These are phyloP conservation scores for Cudoniella acicularis DNA, from an alignment of 495 filamentous ascomycete genomes.

Conservation along the genomic window DNA sequence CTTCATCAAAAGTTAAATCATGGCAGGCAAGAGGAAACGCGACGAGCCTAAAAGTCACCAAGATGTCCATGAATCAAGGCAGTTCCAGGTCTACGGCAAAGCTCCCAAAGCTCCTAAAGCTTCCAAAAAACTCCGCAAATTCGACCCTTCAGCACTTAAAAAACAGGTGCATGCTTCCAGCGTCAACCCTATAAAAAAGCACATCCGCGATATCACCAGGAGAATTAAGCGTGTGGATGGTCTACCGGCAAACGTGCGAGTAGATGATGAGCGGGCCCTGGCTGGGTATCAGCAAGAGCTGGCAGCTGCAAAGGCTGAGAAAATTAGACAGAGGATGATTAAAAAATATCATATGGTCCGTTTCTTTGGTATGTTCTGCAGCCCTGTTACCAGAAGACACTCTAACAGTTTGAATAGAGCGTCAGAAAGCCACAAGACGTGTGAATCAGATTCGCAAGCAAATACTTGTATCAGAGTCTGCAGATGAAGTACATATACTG, in stretches of 20 bases:
- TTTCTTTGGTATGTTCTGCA: conserved; percentile 64
- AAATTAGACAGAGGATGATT: conserved; percentile 67
- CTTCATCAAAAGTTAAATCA: conserved; percentile 16
- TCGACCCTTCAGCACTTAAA: conserved; percentile 28
- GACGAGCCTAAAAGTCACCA: conserved; percentile 62
- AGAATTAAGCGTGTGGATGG: conserved; percentile 33
- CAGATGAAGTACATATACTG: conserved; percentile 46
- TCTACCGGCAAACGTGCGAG: conserved; percentile 69
- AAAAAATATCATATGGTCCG: conserved; percentile 90
- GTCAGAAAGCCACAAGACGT: conserved; percentile 75
- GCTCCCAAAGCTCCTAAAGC: conserved; percentile 19
- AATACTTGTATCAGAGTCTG: conserved; percentile 42
- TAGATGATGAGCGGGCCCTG: conserved; percentile 79
- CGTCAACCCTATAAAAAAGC: conserved; percentile 49
- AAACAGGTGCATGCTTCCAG: conserved; percentile 36
- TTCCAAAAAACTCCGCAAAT: conserved; percentile 28
- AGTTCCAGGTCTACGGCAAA: conserved; percentile 22
- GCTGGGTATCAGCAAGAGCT: conserved; percentile 72
- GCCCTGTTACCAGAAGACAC: background rate
- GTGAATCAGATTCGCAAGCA: conserved; percentile 59
- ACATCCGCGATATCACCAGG: conserved; percentile 49
- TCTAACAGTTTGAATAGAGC: conserved; percentile 48
- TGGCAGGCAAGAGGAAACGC: conserved; percentile 32
- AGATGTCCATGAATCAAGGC: conserved; percentile 21
- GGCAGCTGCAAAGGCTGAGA: conserved; percentile 48